A percentile compares a stretch with the other conserved stretches of the same genome.
These are phyloP conservation scores for Galerina sulciceps DNA, from an alignment of 768 basidiomycete species.

Conservation along the genomic window DNA sequence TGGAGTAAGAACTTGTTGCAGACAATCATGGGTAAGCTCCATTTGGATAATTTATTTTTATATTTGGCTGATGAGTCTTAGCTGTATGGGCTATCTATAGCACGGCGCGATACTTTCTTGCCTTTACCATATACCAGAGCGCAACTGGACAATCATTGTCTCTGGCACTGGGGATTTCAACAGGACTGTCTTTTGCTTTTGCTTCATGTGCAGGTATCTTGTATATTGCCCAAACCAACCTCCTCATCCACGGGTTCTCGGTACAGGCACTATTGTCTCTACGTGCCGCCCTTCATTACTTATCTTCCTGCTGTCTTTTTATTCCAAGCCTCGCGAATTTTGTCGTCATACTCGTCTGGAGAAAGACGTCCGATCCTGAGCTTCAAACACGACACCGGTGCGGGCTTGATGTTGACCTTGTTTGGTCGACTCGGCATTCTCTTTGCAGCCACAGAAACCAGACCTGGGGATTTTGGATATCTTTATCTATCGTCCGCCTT, in stretches of 20 bases:
- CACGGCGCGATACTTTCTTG: conserved; percentile 65
- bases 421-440: conserved; percentile 55
- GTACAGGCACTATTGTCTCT: conserved; percentile 37
- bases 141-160: conserved; percentile 46
- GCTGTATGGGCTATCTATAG: conserved; percentile 67
- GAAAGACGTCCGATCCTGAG: conserved; percentile 36
- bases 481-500: conserved; percentile 55
- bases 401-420: conserved; percentile 65
- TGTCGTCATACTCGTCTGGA: conserved; percentile 60
- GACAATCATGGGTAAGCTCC: conserved; percentile 40
- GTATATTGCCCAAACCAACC: conserved; percentile 44
- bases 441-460: conserved; percentile 33
- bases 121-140: conserved; percentile 52
- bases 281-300: conserved; percentile 41
- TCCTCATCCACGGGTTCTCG: conserved; percentile 40
- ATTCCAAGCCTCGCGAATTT: conserved; percentile 61
- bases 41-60: not conserved
- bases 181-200: conserved; percentile 47
- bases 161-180: conserved; percentile 53
- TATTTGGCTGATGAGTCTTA: conserved; percentile 23
- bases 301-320: conserved; percentile 53
- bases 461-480: conserved; percentile 59
- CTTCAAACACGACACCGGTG: conserved; percentile 52
- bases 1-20: conserved; percentile 38
- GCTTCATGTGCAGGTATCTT: conserved; percentile 44